These are phyloP conservation scores for Rubroboletus satanas DNA, from an alignment of 768 basidiomycete genomes.

Conservation along the genomic window DNA sequence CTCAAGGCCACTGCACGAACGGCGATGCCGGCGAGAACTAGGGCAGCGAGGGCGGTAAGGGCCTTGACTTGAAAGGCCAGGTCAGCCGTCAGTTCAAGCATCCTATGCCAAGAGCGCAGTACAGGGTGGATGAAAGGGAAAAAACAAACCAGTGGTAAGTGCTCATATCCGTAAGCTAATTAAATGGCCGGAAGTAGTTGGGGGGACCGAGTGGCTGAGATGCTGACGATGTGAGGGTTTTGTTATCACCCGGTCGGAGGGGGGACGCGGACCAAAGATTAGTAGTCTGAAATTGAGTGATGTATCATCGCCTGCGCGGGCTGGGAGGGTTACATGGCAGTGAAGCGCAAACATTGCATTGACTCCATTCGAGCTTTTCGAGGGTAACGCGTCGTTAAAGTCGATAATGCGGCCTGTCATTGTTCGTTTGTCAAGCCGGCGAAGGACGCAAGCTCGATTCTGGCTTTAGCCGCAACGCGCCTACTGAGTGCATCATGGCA, in stretches of 20 bases:
- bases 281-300: background rate
- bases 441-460: background rate
- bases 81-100: conserved; percentile 10
- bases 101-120: background rate
- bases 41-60: conserved; percentile 15
- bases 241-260: background rate
- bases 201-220: background rate
- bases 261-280: background rate
- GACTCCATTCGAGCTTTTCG: background rate
- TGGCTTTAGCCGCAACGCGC: background rate
- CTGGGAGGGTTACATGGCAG: background rate
- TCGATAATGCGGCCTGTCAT: background rate
- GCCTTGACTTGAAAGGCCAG: conserved; percentile 13
- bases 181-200: conserved; percentile 11
- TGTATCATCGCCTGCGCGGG: background rate
- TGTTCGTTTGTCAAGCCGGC: background rate
- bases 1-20: conserved; percentile 8
- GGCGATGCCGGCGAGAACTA: conserved; percentile 13
- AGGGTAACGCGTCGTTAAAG: background rate
- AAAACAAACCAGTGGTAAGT: background rate
- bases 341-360: background rate
- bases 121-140: background rate
- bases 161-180: background rate
- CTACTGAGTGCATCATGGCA: background rate
- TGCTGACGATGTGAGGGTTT: background rate